These are phyloP conservation scores for Monilinia fructigena DNA, from an alignment of 2,329 filamentous ascomycete species.

Conservation along the genomic window DNA sequence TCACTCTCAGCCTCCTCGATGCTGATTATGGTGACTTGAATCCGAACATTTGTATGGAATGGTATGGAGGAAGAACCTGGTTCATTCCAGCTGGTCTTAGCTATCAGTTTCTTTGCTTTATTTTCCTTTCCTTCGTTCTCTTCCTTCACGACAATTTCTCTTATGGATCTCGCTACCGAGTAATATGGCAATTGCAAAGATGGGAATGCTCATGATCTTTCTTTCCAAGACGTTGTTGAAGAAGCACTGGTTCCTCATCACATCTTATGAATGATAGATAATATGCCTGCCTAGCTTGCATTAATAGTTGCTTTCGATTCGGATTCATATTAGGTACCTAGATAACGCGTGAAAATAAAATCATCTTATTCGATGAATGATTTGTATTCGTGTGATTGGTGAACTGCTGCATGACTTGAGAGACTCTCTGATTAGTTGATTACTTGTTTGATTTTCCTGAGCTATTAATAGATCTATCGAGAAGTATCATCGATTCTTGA, in stretches of 20 bases:
- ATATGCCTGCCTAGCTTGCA: too few species aligned
- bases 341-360: too few species aligned
- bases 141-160: conserved; percentile 52
- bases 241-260: neutral
- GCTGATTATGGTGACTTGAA: conserved; percentile 47
- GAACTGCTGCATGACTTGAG: too few species aligned
- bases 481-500: too few species aligned
- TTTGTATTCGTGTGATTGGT: too few species aligned
- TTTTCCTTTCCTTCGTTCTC: neutral
- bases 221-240: conserved; percentile 28
- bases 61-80: conserved; percentile 47
- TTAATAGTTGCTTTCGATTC: too few species aligned
- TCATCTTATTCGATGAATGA: too few species aligned
- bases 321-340: too few species aligned
- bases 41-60: conserved; percentile 49
- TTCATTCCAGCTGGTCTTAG: conserved; percentile 36
- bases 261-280: too few species aligned
- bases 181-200: conserved; percentile 44
- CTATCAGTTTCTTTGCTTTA: conserved; percentile 50
- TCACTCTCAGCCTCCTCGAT: conserved; percentile 44
- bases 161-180: conserved; percentile 56
- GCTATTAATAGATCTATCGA: too few species aligned
- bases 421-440: too few species aligned
- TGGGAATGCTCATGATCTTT: conserved; percentile 30
- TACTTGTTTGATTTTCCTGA: too few species aligned